Conservation (phyloP, 1,284 basidiomycete species). For the Erythrobasidium hasegawianum region DNA sequence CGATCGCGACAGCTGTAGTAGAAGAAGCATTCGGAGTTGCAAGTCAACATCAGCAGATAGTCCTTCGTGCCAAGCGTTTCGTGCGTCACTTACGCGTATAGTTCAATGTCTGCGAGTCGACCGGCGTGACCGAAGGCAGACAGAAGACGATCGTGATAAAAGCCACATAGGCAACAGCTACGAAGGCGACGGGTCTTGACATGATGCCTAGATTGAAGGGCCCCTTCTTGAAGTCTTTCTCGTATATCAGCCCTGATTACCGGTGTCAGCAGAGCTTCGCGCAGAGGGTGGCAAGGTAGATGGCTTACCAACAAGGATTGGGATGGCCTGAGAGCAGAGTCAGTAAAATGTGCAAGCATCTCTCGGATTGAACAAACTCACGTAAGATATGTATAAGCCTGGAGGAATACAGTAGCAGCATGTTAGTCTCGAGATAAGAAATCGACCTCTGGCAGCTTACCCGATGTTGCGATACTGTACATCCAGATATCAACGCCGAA, state of each 20-base stretch:
- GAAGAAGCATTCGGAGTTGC: too few species aligned
- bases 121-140: slow-evolving; percentile 45
- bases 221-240: slow-evolving; percentile 60
- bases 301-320: slow-evolving; percentile 59
- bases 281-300: too few species aligned
- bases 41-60: too few species aligned
- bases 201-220: slow-evolving; percentile 66
- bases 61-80: too few species aligned
- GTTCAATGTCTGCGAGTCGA: slow-evolving; percentile 62
- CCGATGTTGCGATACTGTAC: not conserved
- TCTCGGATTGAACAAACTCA: not conserved
- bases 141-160: slow-evolving; percentile 46
- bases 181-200: slow-evolving; percentile 51
- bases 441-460: too few species aligned
- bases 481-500: too few species aligned
- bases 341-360: too few species aligned
- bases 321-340: slow-evolving; percentile 54
- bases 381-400: slow-evolving; percentile 11
- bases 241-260: slow-evolving; percentile 54
- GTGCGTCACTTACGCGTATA: slow-evolving; percentile 67
- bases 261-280: not conserved
- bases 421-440: too few species aligned
- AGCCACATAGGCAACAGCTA: slow-evolving; percentile 39
- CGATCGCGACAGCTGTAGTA: not conserved
- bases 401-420: too few species aligned